Base-by-base conservation (phyloP, 192 early-diverging fungal genomes). In the Backusella australiensis region DNA sequence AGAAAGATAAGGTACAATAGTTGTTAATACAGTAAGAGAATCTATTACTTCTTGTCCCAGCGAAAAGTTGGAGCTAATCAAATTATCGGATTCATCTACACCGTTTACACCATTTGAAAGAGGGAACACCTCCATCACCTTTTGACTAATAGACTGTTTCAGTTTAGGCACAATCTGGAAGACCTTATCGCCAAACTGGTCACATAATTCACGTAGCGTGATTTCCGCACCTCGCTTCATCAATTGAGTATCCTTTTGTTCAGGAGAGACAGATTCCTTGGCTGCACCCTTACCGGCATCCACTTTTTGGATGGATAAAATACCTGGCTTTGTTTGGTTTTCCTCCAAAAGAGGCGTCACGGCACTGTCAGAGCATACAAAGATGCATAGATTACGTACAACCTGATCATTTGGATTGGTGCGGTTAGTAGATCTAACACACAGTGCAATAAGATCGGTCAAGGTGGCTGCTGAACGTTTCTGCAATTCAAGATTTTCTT, bases 331-430 rank as follows among this genome's bases (percentile, higher is more conserved):
- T 5, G 72, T 78, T 21, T 78, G 77, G 53, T 90, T 85, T 23
- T 84, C 78, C 35, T 88, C 87, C 15, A 90, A 67, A 1, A 92
- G 87, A 7, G 94, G 92, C 34, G 93, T 94, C 1, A 84, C 84
- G 34, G 85, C 79, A 3, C 93, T 89, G 73, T 99, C 97, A 3
- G 91, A 89, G 74, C 97, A 98, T 19, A 95, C 85, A 68, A 95
- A 93, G 2, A 90, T 90, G 19, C 90, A 91, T 69, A 98, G 71
- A 77, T 99, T 99, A 46, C 92, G 93, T 67, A 96, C 81, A 42
- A 99, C 88, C 78, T 98, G 96, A 46, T 97, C 97, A 3, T 86
- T 92, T 0, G 94, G 90, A 34, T 78, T 85, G 2, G 84, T 78
- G 7, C 84, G 78, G 3, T 67, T 39, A 36, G 65, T 69, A 71